Conservation (phyloP, 208 protist genomes). For the Leishmania aethiopica region DNA sequence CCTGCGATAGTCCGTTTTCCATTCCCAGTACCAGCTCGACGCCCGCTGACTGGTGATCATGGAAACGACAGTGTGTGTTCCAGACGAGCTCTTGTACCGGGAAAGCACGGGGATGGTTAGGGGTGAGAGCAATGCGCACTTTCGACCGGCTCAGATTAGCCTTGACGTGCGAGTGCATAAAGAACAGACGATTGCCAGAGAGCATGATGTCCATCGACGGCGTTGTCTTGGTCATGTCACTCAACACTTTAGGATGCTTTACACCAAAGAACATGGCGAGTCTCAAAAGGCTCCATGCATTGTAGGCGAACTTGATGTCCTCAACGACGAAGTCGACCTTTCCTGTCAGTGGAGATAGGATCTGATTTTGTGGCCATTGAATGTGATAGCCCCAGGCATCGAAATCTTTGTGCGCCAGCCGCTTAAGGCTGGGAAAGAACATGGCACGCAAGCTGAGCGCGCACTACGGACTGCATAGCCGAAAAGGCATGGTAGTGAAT, state of each 20-base stretch:
- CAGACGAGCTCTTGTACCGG: constrained; percentile 57
- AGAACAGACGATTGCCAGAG: constrained; percentile 74
- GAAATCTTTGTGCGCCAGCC: constrained; percentile 56
- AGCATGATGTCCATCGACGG: constrained; percentile 77
- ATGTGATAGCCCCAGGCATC: constrained; percentile 84
- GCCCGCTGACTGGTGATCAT: constrained; percentile 1
- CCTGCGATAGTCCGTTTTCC: constrained; percentile 77
- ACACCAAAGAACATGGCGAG: constrained; percentile 79
- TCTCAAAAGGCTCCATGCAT: constrained; percentile 80
- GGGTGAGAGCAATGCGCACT: constrained; percentile 65
- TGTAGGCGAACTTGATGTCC: constrained; percentile 90
- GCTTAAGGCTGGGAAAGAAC: not conserved
- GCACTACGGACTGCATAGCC: too few species aligned
- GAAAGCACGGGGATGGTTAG: constrained; percentile 51
- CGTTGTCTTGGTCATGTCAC: constrained; percentile 43
- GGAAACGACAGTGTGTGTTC: not conserved
- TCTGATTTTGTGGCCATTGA: constrained; percentile 47
- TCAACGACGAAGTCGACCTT: constrained; percentile 61
- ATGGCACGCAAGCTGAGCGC: not conserved
- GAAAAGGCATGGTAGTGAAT: too few species aligned
- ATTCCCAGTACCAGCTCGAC: constrained; percentile 82
- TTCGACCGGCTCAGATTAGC: constrained; percentile 20
- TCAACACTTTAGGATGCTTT: constrained; percentile 68
- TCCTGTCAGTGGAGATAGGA: constrained; percentile 38
- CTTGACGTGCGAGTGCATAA: constrained; percentile 56